These are phyloP conservation scores for Amylocarpus encephaloides DNA, from an alignment of 2,329 filamentous ascomycete species.

Conservation along the genomic window DNA sequence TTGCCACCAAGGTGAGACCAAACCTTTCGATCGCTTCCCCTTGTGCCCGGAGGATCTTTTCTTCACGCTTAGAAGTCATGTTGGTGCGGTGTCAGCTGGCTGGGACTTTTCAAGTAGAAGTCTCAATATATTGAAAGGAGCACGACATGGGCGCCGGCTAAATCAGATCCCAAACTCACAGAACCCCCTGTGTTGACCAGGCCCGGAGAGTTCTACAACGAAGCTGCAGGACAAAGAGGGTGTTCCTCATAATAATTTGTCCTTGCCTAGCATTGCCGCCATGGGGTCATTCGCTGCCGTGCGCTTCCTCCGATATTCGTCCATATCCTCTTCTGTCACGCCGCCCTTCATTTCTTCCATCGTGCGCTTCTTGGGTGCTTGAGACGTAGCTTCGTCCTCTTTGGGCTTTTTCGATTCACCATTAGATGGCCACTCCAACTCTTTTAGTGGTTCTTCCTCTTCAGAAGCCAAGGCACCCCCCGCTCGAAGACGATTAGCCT, in stretches of 20 bases:
- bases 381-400: conserved; percentile 19
- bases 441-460: conserved; percentile 27
- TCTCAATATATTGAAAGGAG: too few species aligned
- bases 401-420: conserved; percentile 31
- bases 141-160: conserved; percentile 13
- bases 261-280: conserved; percentile 71
- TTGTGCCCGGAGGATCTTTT: too few species aligned
- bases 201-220: background rate
- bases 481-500: conserved; percentile 56
- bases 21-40: too few species aligned
- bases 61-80: too few species aligned
- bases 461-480: conserved; percentile 35
- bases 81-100: too few species aligned
- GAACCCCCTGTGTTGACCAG: background rate
- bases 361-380: conserved; percentile 59
- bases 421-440: conserved; percentile 23
- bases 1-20: too few species aligned
- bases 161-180: background rate
- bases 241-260: conserved; percentile 50
- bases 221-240: too few species aligned
- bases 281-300: conserved; percentile 76
- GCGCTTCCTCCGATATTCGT: conserved; percentile 73
- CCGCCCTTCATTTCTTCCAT: conserved; percentile 72
- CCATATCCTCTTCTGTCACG: conserved; percentile 76
- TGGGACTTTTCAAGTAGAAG: too few species aligned